Percentiles rank a stretch among this genome's conserved stretches.
phyloP scores from a whole-genome alignment of 1,284 basidiomycete species.

The Irpex lacteus region DNA sequence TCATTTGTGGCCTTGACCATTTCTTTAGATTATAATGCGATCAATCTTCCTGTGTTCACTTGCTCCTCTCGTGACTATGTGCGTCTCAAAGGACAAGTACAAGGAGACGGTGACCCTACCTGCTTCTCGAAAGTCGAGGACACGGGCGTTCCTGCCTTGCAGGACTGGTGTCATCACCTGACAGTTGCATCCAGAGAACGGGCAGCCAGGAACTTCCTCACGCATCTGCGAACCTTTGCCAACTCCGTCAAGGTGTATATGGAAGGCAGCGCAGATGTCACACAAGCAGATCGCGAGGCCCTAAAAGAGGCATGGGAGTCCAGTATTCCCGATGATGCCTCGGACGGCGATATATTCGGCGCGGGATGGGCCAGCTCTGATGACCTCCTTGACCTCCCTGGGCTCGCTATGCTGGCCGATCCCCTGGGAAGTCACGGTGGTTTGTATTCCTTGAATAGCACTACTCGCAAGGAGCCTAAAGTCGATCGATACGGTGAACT shows the following conservation, averaged over 20 bases:
- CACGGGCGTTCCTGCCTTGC: constrained; percentile 54
- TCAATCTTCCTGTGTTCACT: constrained; percentile 62
- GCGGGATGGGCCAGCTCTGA: constrained; percentile 12
- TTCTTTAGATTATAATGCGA: constrained; percentile 45
- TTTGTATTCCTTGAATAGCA: constrained; percentile 35
- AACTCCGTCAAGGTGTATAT: background rate
- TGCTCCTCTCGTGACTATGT: constrained; percentile 61
- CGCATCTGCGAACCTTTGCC: constrained; percentile 35
- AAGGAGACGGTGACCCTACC: constrained; percentile 54
- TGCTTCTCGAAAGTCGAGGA: constrained; percentile 55
- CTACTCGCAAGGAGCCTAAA: constrained; percentile 31
- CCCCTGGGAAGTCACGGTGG: constrained; percentile 11
- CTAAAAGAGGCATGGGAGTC: constrained; percentile 57
- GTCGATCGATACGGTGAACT: constrained; percentile 40
- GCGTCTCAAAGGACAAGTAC: constrained; percentile 51
- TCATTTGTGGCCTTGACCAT: background rate
- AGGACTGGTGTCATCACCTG: constrained; percentile 56
- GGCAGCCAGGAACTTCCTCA: constrained; percentile 44
- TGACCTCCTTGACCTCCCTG: constrained; percentile 30
- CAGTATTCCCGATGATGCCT: constrained; percentile 14
- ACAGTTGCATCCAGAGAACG: constrained; percentile 55
- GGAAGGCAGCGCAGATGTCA: background rate
- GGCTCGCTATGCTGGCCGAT: constrained; percentile 29
- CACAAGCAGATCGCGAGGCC: constrained; percentile 20
- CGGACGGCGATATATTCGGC: constrained; percentile 15